Evolutionary conservation across 2,329 filamentous ascomycete genomes (phyloP).

Genomic region (Aspergillus felis): DNA sequence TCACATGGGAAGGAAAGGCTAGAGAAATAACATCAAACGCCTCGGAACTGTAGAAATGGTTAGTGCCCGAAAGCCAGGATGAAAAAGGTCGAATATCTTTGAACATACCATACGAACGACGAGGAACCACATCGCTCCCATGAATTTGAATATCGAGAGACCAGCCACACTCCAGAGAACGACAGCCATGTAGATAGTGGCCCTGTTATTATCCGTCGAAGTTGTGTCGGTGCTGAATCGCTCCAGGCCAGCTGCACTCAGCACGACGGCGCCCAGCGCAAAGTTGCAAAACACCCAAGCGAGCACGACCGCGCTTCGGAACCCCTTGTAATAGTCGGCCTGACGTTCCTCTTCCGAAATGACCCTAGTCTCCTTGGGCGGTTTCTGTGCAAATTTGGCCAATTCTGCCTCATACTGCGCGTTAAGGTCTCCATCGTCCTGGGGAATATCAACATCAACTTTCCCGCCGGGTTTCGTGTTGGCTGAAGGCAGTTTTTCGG

Average conservation of each 20-base stretch:
- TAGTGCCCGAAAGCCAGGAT: background rate
- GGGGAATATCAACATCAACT: slow-evolving; percentile 79
- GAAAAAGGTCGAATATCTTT: background rate
- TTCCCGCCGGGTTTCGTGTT: slow-evolving; percentile 92
- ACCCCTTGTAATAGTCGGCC: slow-evolving; percentile 97
- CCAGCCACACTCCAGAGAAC: slow-evolving; percentile 86
- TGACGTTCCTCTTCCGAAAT: slow-evolving; percentile 68
- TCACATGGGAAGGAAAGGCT: slow-evolving; percentile 1
- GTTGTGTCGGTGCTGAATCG: slow-evolving; percentile 50
- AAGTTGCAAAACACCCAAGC: slow-evolving; percentile 98
- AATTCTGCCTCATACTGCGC: slow-evolving; percentile 90
- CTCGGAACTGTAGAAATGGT: slow-evolving; percentile 44
- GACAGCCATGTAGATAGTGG: slow-evolving; percentile 79
- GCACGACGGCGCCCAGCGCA: slow-evolving; percentile 76
- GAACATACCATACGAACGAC: slow-evolving; percentile 76
- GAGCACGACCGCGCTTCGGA: slow-evolving; percentile 85
- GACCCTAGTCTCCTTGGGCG: slow-evolving; percentile 58
- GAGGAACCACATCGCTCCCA: slow-evolving; percentile 88
- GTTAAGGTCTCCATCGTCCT: slow-evolving; percentile 92
- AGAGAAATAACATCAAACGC: slow-evolving; percentile 36
- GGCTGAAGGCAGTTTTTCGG: slow-evolving; percentile 83
- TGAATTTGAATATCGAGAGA: slow-evolving; percentile 78
- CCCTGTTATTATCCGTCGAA: slow-evolving; percentile 52
- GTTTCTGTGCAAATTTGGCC: slow-evolving; percentile 68
- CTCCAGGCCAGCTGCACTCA: slow-evolving; percentile 80